These are phyloP conservation scores for Stagonosporopsis chrysanthemi DNA, from an alignment of 2,329 filamentous ascomycete species.

Conservation along the genomic window DNA sequence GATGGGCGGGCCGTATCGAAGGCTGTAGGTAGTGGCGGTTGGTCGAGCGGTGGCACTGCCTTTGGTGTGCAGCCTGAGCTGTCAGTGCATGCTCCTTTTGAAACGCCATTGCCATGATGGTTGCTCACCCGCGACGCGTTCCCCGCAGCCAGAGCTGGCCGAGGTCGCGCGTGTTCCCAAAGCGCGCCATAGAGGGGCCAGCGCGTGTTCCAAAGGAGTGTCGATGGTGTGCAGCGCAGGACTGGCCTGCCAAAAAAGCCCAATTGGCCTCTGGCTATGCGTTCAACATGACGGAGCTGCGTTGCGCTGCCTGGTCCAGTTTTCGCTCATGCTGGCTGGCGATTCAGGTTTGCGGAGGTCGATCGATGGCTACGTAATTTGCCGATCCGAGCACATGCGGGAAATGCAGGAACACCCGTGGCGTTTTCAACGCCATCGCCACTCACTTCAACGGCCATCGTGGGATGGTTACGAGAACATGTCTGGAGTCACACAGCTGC, in stretches of 20 bases:
- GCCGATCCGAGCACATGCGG: slow-evolving; percentile 15
- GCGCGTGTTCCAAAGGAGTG: slow-evolving; percentile 1
- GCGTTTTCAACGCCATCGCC: not conserved
- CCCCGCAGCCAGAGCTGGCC: slow-evolving; percentile 39
- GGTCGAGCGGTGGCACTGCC: slow-evolving; percentile 20
- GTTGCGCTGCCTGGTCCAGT: not conserved
- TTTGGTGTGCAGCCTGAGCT: slow-evolving; percentile 34
- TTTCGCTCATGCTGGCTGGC: slow-evolving; percentile 7
- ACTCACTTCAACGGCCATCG: slow-evolving; percentile 2
- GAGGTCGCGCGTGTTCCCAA: slow-evolving; percentile 33
- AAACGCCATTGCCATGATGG: not conserved
- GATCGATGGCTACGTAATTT: slow-evolving; percentile 11
- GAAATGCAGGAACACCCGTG: slow-evolving; percentile 18
- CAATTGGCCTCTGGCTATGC: slow-evolving; percentile 30
- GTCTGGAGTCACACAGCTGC: not conserved
- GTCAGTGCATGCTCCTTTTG: slow-evolving; percentile 16
- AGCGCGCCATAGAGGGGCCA: slow-evolving; percentile 32
- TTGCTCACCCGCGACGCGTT: slow-evolving; percentile 39
- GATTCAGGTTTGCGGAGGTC: slow-evolving; percentile 15
- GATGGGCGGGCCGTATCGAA: slow-evolving; percentile 42
- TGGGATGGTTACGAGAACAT: not conserved
- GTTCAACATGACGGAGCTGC: slow-evolving; percentile 38
- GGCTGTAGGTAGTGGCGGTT: slow-evolving; percentile 23
- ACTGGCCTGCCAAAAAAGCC: slow-evolving; percentile 17
- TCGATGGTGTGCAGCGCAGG: slow-evolving; percentile 5